These are phyloP conservation scores for Omphalotus olearius DNA, from an alignment of 1,284 basidiomycete species.

Conservation along the genomic window DNA sequence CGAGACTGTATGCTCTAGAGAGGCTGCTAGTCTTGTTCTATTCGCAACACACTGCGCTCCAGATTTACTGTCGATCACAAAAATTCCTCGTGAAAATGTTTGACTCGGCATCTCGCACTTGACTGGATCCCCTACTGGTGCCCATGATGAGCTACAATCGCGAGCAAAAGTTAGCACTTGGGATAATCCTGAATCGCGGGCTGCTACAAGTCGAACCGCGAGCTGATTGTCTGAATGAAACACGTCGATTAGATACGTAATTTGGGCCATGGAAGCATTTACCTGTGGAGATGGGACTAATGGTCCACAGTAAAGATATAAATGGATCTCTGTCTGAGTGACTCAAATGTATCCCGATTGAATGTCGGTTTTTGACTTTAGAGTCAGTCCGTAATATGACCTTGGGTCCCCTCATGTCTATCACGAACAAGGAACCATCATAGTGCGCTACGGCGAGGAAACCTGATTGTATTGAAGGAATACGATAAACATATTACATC, in stretches of 20 bases:
- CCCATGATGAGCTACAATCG: slow-evolving; percentile 41
- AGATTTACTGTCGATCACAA: slow-evolving; percentile 59
- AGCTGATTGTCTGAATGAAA: slow-evolving; percentile 40
- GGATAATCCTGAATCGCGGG: slow-evolving; percentile 54
- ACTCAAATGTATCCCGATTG: slow-evolving; percentile 24
- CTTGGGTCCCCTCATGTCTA: slow-evolving; percentile 71
- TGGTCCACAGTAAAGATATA: slow-evolving; percentile 60
- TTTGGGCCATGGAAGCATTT: neutral
- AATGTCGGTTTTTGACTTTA: slow-evolving; percentile 29
- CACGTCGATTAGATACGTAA: neutral
- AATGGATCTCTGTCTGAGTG: slow-evolving; percentile 38
- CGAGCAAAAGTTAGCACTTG: slow-evolving; percentile 54
- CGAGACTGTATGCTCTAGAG: slow-evolving; percentile 15
- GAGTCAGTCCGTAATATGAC: slow-evolving; percentile 42
- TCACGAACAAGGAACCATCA: slow-evolving; percentile 53
- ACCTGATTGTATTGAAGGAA: slow-evolving; percentile 35
- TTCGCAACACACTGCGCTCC: slow-evolving; percentile 48
- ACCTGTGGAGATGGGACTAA: slow-evolving; percentile 55
- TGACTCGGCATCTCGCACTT: slow-evolving; percentile 44
- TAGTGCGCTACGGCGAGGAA: slow-evolving; percentile 70
- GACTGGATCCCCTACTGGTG: slow-evolving; percentile 32
- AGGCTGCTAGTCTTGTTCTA: slow-evolving; percentile 35
- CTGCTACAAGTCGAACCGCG: slow-evolving; percentile 60
- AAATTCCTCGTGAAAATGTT: slow-evolving; percentile 39
- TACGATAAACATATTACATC: neutral